Evolutionary conservation across 208 protist species (phyloP).

Genomic region (Wallacemonas sp.): DNA sequence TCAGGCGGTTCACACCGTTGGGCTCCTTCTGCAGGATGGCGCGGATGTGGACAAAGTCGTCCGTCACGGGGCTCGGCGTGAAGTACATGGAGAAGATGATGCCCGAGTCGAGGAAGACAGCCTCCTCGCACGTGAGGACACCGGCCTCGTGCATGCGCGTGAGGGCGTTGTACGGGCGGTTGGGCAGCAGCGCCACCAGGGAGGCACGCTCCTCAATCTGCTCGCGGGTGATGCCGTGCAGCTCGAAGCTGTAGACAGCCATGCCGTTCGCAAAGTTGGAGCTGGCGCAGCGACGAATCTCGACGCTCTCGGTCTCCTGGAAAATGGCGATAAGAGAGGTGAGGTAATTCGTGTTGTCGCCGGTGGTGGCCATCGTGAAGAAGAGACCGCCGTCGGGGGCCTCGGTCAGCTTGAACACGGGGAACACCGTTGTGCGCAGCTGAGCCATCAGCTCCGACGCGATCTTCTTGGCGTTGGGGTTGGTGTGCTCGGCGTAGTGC

Average conservation of each 20-base stretch:
- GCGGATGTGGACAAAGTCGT: conserved; percentile 78
- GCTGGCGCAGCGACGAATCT: conserved; percentile 50
- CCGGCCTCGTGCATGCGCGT: conserved; percentile 70
- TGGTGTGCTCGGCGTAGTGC: conserved; percentile 26
- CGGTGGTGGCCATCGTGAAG: conserved; percentile 76
- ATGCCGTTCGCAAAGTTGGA: conserved; percentile 84
- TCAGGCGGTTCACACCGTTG: conserved; percentile 86
- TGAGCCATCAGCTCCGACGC: conserved; percentile 51
- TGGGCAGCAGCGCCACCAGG: conserved; percentile 69
- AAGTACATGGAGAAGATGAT: conserved; percentile 91
- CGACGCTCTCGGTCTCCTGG: conserved; percentile 59
- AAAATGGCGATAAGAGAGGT: conserved; percentile 68
- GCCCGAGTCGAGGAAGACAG: conserved; percentile 73
- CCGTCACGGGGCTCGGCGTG: conserved; percentile 78
- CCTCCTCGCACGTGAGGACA: conserved; percentile 58
- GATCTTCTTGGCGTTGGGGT: conserved; percentile 17
- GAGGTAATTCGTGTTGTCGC: conserved; percentile 64
- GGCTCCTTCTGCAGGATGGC: conserved; percentile 66
- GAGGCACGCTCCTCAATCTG: conserved; percentile 59
- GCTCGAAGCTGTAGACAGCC: conserved; percentile 73
- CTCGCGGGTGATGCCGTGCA: conserved; percentile 38
- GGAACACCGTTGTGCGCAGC: conserved; percentile 57
- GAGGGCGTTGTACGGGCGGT: conserved; percentile 63
- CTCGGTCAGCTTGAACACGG: conserved; percentile 43
- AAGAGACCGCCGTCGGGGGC: conserved; percentile 33